Conservation (phyloP, 352 stramenopile species). For the Globisporangium orthogonon region DNA sequence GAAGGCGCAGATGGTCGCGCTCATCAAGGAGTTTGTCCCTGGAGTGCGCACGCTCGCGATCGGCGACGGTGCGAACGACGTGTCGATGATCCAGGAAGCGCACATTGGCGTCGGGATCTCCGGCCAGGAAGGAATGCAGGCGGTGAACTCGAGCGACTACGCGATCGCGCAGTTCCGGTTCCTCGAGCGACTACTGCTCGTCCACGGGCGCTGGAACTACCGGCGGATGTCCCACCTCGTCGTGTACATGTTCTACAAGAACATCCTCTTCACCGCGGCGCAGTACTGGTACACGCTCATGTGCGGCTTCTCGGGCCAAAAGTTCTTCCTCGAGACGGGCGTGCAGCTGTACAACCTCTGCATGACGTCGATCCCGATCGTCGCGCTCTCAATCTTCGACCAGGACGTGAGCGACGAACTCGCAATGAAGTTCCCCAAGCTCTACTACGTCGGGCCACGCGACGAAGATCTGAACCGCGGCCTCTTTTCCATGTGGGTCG, state of each 20-base stretch:
- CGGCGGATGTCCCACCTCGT: constrained; percentile 86
- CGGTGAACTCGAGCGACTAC: constrained; percentile 92
- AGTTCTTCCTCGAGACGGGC: constrained; percentile 78
- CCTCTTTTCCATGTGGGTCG: constrained; percentile 63
- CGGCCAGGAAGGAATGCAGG: constrained; percentile 90
- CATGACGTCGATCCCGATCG: constrained; percentile 63
- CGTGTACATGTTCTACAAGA: constrained; percentile 94
- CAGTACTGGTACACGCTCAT: constrained; percentile 78
- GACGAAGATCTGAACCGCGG: constrained; percentile 64
- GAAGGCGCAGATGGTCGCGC: constrained; percentile 78
- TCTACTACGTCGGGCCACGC: constrained; percentile 54
- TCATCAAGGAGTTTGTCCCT: constrained; percentile 74
- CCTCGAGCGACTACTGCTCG: constrained; percentile 84
- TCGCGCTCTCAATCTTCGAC: constrained; percentile 63
- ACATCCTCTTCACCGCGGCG: constrained; percentile 66
- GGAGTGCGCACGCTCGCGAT: constrained; percentile 83
- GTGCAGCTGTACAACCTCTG: constrained; percentile 79
- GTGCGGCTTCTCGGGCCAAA: constrained; percentile 74
- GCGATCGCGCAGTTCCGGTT: constrained; percentile 92
- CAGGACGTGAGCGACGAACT: constrained; percentile 65
- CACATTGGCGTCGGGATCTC: constrained; percentile 90
- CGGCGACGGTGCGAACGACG: constrained; percentile 93
- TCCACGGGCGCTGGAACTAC: constrained; percentile 92
- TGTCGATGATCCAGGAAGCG: constrained; percentile 93
- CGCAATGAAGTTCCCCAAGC: constrained; percentile 60